phyloP scores from a whole-genome alignment of 495 filamentous ascomycete genomes.

The Xanthoparmelia taractica region DNA sequence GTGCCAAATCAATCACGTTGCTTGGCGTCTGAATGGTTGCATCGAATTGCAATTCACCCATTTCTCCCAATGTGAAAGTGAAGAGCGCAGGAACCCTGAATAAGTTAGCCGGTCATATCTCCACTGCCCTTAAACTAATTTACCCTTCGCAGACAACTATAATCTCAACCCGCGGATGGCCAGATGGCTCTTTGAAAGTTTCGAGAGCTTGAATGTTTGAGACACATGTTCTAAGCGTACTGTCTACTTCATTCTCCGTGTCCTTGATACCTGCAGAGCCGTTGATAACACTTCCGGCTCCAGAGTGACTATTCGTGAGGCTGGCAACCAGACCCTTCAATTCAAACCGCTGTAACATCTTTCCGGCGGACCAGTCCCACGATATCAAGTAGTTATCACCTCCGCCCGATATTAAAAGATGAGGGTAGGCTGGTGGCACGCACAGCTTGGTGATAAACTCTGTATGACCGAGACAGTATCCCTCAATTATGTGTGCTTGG shows the following conservation, averaged over 20 bases:
- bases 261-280: not conserved
- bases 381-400: conserved; percentile 69
- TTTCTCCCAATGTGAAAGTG: conserved; percentile 41
- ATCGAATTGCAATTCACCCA: conserved; percentile 39
- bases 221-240: conserved; percentile 42
- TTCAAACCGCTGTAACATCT: conserved; percentile 45
- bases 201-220: conserved; percentile 35
- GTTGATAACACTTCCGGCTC: not conserved
- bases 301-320: not conserved
- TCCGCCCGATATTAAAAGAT: conserved; percentile 72
- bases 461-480: conserved; percentile 77
- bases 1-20: conserved; percentile 53
- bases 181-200: conserved; percentile 1
- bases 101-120: conserved; percentile 22
- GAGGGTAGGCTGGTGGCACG: conserved; percentile 45
- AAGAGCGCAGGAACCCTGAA: conserved; percentile 45
- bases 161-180: conserved; percentile 31
- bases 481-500: conserved; percentile 81
- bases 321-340: conserved; percentile 32
- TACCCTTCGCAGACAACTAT: conserved; percentile 66
- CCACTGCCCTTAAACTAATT: conserved; percentile 18
- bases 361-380: conserved; percentile 69
- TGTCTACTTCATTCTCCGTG: conserved; percentile 16
- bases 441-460: conserved; percentile 74
- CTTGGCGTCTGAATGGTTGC: conserved; percentile 46